Percentiles rank a stretch among this genome's conserved stretches.
Evolutionary conservation across 805 yeast genomes (phyloP).

Genomic region (Metschnikowia chrysomelidarum): DNA sequence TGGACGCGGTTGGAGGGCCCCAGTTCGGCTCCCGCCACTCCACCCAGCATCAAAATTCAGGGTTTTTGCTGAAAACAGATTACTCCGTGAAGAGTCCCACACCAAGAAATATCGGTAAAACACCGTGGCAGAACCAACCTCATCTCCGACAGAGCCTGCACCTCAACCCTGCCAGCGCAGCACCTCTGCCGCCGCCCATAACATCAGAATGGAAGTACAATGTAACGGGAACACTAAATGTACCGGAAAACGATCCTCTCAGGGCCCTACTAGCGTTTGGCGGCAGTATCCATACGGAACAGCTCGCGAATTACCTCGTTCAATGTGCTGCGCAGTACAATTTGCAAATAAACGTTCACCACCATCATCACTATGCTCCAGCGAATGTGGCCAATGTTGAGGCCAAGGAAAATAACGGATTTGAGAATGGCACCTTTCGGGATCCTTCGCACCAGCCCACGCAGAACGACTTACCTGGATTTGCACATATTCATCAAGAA

Average conservation of each 20-base stretch:
- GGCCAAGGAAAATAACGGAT: no score
- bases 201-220: slow-evolving; percentile 65
- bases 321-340: slow-evolving; percentile 58
- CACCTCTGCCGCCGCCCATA: neutral
- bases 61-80: no score
- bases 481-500: slow-evolving; percentile 8
- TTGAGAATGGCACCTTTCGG: neutral
- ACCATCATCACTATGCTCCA: slow-evolving; percentile 82
- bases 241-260: slow-evolving; percentile 22
- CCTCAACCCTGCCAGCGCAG: no score
- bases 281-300: slow-evolving; percentile 54
- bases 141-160: no score
- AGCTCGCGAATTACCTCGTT: slow-evolving; percentile 54
- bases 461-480: slow-evolving; percentile 8
- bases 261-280: slow-evolving; percentile 25
- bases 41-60: no score
- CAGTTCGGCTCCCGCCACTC: no score
- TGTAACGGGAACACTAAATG: slow-evolving; percentile 33
- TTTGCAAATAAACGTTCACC: slow-evolving; percentile 70
- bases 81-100: no score
- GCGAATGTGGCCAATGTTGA: no score
- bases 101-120: no score
- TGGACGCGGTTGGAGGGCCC: no score
- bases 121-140: no score
- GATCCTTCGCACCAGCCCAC: neutral